Conservation (phyloP, 495 filamentous ascomycete genomes). For the Xylaria longipes region DNA sequence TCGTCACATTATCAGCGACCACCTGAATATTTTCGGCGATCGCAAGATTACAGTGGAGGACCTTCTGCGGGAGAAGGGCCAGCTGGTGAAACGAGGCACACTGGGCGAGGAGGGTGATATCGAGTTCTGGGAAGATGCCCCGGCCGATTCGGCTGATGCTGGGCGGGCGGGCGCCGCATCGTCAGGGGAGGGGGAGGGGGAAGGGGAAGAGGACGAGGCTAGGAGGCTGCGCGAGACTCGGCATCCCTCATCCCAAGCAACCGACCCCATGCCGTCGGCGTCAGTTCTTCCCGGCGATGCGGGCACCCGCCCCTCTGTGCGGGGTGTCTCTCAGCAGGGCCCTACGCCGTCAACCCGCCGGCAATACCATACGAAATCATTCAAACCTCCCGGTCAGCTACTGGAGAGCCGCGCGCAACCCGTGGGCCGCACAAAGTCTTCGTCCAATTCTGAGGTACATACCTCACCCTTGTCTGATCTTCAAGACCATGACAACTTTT, state of each 20-base stretch:
- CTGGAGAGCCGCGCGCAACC: background rate
- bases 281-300: constrained; percentile 20
- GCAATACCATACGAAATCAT: constrained; percentile 23
- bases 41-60: constrained; percentile 72
- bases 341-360: constrained; percentile 34
- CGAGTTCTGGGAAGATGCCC: constrained; percentile 57
- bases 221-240: constrained; percentile 23
- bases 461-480: background rate
- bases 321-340: constrained; percentile 10
- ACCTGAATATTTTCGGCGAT: constrained; percentile 80
- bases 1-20: constrained; percentile 90
- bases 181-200: background rate
- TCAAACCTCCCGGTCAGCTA: background rate
- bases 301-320: constrained; percentile 30
- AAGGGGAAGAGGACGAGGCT: constrained; percentile 25
- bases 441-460: background rate
- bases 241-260: constrained; percentile 29
- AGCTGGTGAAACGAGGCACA: constrained; percentile 67
- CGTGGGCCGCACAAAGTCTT: background rate
- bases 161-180: background rate
- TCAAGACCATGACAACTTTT: too few relatives aligned
- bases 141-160: background rate
- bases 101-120: constrained; percentile 64
- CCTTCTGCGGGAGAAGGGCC: constrained; percentile 68
- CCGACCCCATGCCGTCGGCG: constrained; percentile 17